Evolutionary conservation across 2,329 filamentous ascomycete genomes (phyloP).

Genomic region (Mollisia scopiformis): DNA sequence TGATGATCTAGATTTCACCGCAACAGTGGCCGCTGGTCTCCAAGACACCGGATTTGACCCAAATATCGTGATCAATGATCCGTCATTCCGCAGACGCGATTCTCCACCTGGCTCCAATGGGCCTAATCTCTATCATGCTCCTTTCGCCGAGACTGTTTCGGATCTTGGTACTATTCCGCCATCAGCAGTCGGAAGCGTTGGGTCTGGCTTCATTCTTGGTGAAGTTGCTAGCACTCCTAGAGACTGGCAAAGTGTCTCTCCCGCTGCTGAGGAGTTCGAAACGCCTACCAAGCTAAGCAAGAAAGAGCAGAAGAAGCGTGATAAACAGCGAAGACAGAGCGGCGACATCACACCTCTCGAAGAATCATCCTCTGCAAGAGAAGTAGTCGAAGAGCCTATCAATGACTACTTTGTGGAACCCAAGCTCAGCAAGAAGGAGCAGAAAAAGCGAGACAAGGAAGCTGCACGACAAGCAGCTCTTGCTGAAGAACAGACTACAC

Average conservation of each 20-base stretch:
- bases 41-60: slow-evolving; percentile 72
- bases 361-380: slow-evolving; percentile 13
- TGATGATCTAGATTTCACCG: slow-evolving; percentile 71
- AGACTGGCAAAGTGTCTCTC: slow-evolving; percentile 38
- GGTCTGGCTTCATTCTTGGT: slow-evolving; percentile 51
- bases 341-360: slow-evolving; percentile 24
- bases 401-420: slow-evolving; percentile 31
- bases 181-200: slow-evolving; percentile 33
- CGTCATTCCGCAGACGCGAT: slow-evolving; percentile 62
- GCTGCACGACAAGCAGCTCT: slow-evolving; percentile 39
- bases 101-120: slow-evolving; percentile 65
- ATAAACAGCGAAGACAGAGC: slow-evolving; percentile 41
- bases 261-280: slow-evolving; percentile 38
- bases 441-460: slow-evolving; percentile 50
- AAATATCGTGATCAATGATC: slow-evolving; percentile 70
- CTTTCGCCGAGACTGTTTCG: slow-evolving; percentile 52
- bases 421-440: slow-evolving; percentile 52
- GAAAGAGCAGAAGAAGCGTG: slow-evolving; percentile 47
- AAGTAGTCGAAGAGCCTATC: slow-evolving; percentile 29
- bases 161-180: slow-evolving; percentile 40
- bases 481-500: slow-evolving; percentile 26
- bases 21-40: slow-evolving; percentile 69
- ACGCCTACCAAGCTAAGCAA: slow-evolving; percentile 37
- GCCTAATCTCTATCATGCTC: slow-evolving; percentile 48
- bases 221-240: slow-evolving; percentile 48